Evolutionary conservation across 257 asterid genomes (phyloP), one percentile per base, ranked within the genome.

Genomic region (Coffea eugenioides): DNA sequence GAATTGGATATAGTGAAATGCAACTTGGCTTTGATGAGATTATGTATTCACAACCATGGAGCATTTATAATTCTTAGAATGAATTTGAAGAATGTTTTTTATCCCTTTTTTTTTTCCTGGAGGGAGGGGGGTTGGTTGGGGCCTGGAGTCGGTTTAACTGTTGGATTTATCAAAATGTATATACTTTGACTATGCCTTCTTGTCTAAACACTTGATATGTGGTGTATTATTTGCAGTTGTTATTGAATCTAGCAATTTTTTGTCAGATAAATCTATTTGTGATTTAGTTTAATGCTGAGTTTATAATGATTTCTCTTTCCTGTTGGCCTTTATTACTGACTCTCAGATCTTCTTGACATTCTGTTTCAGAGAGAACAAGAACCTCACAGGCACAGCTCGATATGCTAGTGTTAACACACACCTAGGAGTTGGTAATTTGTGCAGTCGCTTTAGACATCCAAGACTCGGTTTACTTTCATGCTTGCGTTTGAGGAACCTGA

Each of bases 401-500:
- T 94, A 94, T 93, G 98, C 97, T 70, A 94, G 98, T 85, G 97
- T 91, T 77, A 93, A 91, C 83, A 92, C 98, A 34, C 98, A 94
- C 85, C 93, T 92, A 48, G 97, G 97, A 80, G 91, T 93, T 88
- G 99, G 97, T 95, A 80, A 87, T 97, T 87, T 78, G 56, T 84
- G 75, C 57, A 57, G 69, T 71, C 21, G 39, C 64, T 73, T 59
- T 69, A 51, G 66, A 4, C 61, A 31, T 14, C 8, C 51, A 54
- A 79, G 70, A 75, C 69, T 71, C 80, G 36, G 57, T 65, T 69
- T 72, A 51, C 20, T 52, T 82, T 54, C 57, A 0, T 31, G 7
- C 43, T 64, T 52, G 34, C 56, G 75, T 18, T 31, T 64, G 59
- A 36, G 62, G 72, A 2, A 65, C 76, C 21, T 8, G 9, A 69